A percentile compares a stretch with the other conserved stretches of the same genome.
phyloP scores from a whole-genome alignment of 441 rosid species.

The Aleurites moluccanus region DNA sequence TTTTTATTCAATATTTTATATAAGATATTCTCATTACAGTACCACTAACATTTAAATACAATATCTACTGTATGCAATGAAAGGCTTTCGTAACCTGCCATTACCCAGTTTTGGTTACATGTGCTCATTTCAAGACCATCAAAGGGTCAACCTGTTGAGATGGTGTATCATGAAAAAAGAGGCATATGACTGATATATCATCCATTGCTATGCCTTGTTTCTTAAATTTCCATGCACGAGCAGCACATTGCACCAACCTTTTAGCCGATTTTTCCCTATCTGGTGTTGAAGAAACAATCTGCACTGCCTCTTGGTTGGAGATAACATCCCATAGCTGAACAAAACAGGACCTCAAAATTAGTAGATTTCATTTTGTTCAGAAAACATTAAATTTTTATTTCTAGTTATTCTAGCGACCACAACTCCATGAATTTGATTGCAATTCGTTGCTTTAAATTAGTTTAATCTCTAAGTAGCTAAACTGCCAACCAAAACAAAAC shows the following conservation, averaged over 20 bases:
- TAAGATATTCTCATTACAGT: not conserved
- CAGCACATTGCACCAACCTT: conserved; percentile 65
- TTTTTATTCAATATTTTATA: not conserved
- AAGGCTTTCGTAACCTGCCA: not conserved
- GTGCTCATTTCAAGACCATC: conserved; percentile 12
- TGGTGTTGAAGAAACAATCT: conserved; percentile 55
- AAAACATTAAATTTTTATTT: too few species aligned
- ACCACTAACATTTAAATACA: not conserved
- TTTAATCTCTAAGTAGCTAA: not conserved
- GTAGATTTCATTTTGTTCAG: not conserved
- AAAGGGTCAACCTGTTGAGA: conserved; percentile 2
- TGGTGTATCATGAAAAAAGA: conserved; percentile 54
- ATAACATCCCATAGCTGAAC: conserved; percentile 90
- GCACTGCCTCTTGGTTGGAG: conserved; percentile 73
- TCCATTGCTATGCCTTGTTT: conserved; percentile 69
- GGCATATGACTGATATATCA: conserved; percentile 86
- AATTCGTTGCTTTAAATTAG: not conserved
- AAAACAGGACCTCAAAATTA: not conserved
- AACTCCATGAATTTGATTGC: not conserved
- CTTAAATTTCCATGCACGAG: conserved; percentile 68
- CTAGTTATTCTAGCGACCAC: too few species aligned
- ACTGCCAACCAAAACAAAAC: not conserved
- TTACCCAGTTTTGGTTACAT: not conserved
- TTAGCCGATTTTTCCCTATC: conserved; percentile 66
- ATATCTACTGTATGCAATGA: not conserved